Evolutionary conservation across 1,284 basidiomycete genomes (phyloP).

Genomic region (Boletus nobilissimus): DNA sequence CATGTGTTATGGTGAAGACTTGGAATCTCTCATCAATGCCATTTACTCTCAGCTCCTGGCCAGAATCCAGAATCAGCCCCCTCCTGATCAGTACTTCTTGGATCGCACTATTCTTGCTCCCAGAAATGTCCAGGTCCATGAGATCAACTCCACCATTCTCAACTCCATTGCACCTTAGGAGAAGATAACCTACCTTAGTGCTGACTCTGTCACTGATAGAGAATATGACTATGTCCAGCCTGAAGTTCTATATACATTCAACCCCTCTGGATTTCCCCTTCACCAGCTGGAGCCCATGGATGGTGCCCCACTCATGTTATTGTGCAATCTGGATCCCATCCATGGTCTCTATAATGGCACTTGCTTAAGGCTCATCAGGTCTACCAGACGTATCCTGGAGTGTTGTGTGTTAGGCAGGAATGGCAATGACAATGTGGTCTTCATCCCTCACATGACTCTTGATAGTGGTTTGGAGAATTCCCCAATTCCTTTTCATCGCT

Average conservation of each 20-base stretch:
- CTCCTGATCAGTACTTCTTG: neutral
- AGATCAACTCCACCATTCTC: conserved; percentile 26
- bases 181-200: conserved; percentile 16
- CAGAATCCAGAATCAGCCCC: neutral
- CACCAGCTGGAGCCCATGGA: neutral
- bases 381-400: neutral
- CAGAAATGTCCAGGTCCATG: conserved; percentile 2
- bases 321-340: no score
- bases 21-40: no score
- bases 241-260: neutral
- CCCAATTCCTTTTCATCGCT: neutral
- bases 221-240: neutral
- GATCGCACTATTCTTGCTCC: neutral
- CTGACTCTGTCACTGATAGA: neutral
- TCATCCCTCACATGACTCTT: no score
- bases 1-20: no score
- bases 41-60: no score
- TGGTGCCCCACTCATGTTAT: no score
- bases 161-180: conserved; percentile 4
- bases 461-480: neutral
- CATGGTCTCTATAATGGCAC: conserved; percentile 5
- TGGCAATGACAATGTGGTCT: neutral
- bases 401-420: neutral
- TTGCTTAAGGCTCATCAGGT: neutral
- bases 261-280: neutral